A percentile compares a stretch with the other conserved stretches of the same genome.
These are phyloP conservation scores for Flagelloscypha sp. DNA, from an alignment of 768 basidiomycete genomes.

Conservation along the genomic window DNA sequence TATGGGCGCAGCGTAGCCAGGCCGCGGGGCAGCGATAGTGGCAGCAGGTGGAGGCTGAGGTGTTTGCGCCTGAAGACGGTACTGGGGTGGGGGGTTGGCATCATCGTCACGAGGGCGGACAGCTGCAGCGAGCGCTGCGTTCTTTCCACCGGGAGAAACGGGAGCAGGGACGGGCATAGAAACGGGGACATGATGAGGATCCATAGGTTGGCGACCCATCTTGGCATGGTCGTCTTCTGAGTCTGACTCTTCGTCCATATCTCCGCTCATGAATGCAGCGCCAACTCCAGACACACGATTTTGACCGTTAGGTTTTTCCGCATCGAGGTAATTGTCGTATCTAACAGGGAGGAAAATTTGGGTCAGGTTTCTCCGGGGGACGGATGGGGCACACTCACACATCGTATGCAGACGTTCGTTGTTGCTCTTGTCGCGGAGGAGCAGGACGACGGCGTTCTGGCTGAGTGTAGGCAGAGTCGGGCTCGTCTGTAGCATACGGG, in stretches of 20 bases:
- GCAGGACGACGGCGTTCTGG: slow-evolving; percentile 35
- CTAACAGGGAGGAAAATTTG: slow-evolving; percentile 23
- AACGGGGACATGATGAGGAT: slow-evolving; percentile 10
- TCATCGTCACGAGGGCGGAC: slow-evolving; percentile 10
- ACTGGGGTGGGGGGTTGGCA: slow-evolving; percentile 8
- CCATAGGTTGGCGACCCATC: no score
- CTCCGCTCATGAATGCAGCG: slow-evolving; percentile 37
- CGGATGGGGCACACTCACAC: slow-evolving; percentile 39
- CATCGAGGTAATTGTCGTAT: slow-evolving; percentile 54
- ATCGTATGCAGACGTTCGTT: slow-evolving; percentile 54
- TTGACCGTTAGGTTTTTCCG: slow-evolving; percentile 17
- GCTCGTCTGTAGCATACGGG: slow-evolving; percentile 63
- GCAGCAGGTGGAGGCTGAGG: slow-evolving; percentile 13
- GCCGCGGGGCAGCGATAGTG: slow-evolving; percentile 59
- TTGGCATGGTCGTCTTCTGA: slow-evolving; percentile 30
- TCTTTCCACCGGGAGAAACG: slow-evolving; percentile 9
- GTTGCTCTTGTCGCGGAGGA: slow-evolving; percentile 43
- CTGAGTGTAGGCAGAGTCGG: slow-evolving; percentile 50
- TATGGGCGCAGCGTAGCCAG: slow-evolving; percentile 67
- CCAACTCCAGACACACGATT: slow-evolving; percentile 48
- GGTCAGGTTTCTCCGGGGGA: slow-evolving; percentile 6
- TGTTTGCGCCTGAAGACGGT: no score
- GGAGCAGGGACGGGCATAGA: slow-evolving; percentile 10
- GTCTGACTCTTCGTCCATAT: slow-evolving; percentile 36
- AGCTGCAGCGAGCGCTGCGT: slow-evolving; percentile 24